These are phyloP conservation scores for Kodamaea leandrae DNA, from an alignment of 805 yeast species.

Conservation along the genomic window DNA sequence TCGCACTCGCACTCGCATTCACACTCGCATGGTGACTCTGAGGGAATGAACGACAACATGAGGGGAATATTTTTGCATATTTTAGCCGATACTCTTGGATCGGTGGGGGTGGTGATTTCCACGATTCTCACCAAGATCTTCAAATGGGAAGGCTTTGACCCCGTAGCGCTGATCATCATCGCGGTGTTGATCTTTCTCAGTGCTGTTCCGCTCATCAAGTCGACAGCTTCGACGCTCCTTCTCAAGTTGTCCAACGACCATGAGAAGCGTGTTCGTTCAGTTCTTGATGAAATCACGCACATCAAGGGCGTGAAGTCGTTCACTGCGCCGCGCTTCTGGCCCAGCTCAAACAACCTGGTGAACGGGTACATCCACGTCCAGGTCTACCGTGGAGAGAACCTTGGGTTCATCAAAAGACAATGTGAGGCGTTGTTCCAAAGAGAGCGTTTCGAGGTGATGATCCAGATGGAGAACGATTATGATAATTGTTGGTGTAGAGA, in stretches of 20 bases:
- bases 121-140: slow-evolving; percentile 72
- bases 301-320: slow-evolving; percentile 82
- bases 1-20: slow-evolving; percentile 27
- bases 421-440: slow-evolving; percentile 53
- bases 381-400: slow-evolving; percentile 61
- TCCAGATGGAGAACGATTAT: slow-evolving; percentile 66
- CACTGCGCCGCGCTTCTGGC: slow-evolving; percentile 92
- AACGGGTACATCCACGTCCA: slow-evolving; percentile 83
- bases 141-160: slow-evolving; percentile 78
- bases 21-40: slow-evolving; percentile 14
- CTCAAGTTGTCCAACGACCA: slow-evolving; percentile 57
- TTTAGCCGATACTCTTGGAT: slow-evolving; percentile 93
- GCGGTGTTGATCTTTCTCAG: slow-evolving; percentile 77
- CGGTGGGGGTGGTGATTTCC: slow-evolving; percentile 94
- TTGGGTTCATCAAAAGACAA: slow-evolving; percentile 55
- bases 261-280: slow-evolving; percentile 61
- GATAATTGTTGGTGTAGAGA: slow-evolving; percentile 67
- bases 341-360: slow-evolving; percentile 31
- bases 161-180: slow-evolving; percentile 85
- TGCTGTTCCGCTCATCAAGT: slow-evolving; percentile 77
- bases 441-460: slow-evolving; percentile 52
- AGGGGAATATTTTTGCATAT: slow-evolving; percentile 92
- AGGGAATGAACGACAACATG: slow-evolving; percentile 63
- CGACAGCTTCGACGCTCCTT: slow-evolving; percentile 73
- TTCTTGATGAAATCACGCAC: slow-evolving; percentile 63